These are phyloP conservation scores for Penicillium nordicum DNA, from an alignment of 2,329 filamentous ascomycete species.

Conservation along the genomic window DNA sequence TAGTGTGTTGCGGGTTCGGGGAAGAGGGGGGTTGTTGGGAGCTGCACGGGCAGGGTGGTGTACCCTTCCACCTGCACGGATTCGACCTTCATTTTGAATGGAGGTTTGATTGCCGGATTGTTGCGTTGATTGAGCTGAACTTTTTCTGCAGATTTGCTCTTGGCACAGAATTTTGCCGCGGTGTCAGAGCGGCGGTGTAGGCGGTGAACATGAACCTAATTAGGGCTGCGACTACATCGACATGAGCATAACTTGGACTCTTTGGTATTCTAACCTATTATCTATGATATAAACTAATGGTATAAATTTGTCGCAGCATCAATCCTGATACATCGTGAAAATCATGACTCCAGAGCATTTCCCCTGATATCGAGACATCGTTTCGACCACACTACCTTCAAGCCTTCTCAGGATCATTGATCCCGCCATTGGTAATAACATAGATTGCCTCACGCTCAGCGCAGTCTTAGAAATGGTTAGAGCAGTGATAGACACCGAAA, in stretches of 20 bases:
- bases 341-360: not conserved
- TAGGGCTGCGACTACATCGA: not conserved
- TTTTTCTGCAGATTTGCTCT: conserved; percentile 22
- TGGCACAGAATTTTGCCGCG: conserved; percentile 21
- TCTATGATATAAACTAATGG: not conserved
- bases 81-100: conserved; percentile 35
- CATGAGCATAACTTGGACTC: not conserved
- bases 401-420: conserved; percentile 63
- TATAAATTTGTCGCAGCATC: not conserved
- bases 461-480: conserved; percentile 50
- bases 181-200: conserved; percentile 8
- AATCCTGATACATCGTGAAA: not conserved
- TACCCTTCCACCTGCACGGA: conserved; percentile 58
- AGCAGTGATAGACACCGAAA: accelerated
- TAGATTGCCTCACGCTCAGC: conserved; percentile 68
- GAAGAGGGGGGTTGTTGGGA: conserved; percentile 62
- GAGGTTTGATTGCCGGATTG: conserved; percentile 10
- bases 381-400: conserved; percentile 28
- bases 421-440: conserved; percentile 66
- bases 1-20: conserved; percentile 68
- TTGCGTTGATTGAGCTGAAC: conserved; percentile 5
- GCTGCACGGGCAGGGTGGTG: conserved; percentile 63
- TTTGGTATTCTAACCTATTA: not conserved
- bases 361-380: not conserved
- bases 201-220: conserved; percentile 17